Conservation (phyloP, 2,329 filamentous ascomycete genomes). For the Sporothrix inflata region DNA sequence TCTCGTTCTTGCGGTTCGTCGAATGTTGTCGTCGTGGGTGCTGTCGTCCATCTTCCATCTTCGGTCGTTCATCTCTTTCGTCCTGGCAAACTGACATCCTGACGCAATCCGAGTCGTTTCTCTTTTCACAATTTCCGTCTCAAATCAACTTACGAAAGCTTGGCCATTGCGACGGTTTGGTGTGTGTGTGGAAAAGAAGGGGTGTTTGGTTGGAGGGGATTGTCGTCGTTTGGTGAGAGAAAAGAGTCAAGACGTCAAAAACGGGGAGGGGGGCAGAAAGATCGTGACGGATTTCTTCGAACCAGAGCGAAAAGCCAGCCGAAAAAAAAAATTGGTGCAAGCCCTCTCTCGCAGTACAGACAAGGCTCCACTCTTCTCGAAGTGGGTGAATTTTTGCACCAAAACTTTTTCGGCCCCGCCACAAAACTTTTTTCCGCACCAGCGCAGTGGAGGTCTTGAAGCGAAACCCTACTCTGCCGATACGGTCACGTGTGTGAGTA, state of each 20-base stretch:
- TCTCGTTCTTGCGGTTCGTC: neutral
- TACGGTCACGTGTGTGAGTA: constrained; percentile 1
- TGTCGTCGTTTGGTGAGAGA: constrained; percentile 14
- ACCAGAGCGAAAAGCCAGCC: neutral
- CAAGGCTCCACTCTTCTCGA: neutral
- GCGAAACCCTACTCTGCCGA: neutral
- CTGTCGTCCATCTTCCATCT: neutral
- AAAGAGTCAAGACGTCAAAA: neutral
- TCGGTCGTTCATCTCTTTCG: neutral
- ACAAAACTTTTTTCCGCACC: constrained; percentile 28
- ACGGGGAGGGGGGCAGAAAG: neutral
- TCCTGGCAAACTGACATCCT: constrained; percentile 7
- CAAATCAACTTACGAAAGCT: constrained; percentile 59
- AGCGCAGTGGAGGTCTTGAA: neutral
- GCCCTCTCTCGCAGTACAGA: neutral
- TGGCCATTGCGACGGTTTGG: constrained; percentile 55
- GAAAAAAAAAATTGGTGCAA: constrained; percentile 22
- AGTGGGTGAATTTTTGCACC: constrained; percentile 18
- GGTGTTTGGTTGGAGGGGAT: constrained; percentile 9
- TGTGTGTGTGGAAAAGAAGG: constrained; percentile 19
- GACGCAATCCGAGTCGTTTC: neutral
- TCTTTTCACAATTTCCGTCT: neutral
- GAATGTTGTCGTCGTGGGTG: neutral
- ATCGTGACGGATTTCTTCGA: constrained; percentile 19
- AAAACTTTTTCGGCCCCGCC: constrained; percentile 22